A percentile compares a stretch with the other conserved stretches of the same genome.
Conservation (phyloP, 2,329 filamentous ascomycete genomes). For the Verticillium zaregamsianum region DNA sequence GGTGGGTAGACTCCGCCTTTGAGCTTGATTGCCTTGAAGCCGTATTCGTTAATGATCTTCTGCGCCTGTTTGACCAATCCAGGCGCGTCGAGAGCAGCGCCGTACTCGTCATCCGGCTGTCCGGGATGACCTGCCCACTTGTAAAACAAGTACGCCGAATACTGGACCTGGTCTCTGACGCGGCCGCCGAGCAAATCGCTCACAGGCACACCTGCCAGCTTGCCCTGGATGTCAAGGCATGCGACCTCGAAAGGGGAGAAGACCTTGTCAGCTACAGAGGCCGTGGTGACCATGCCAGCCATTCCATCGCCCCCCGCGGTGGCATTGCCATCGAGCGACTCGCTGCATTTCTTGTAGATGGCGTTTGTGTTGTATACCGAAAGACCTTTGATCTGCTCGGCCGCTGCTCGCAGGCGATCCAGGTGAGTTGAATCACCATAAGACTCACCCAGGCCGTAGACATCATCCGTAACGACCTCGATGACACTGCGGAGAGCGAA, state of each 20-base stretch:
- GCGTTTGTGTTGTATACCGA: slow-evolving; percentile 65
- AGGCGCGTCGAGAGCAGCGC: slow-evolving; percentile 27
- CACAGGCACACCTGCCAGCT: slow-evolving; percentile 32
- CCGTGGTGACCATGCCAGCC: slow-evolving; percentile 39
- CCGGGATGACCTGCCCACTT: slow-evolving; percentile 37
- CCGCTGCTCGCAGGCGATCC: slow-evolving; percentile 25
- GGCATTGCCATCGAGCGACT: slow-evolving; percentile 49
- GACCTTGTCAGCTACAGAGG: slow-evolving; percentile 34
- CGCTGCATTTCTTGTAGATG: slow-evolving; percentile 76
- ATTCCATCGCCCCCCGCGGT: slow-evolving; percentile 60
- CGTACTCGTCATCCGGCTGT: slow-evolving; percentile 33
- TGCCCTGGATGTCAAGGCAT: slow-evolving; percentile 36
- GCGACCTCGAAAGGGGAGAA: slow-evolving; percentile 39
- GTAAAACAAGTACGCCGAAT: slow-evolving; percentile 39
- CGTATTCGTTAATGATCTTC: slow-evolving; percentile 35
- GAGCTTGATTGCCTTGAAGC: slow-evolving; percentile 37
- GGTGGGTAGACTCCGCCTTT: slow-evolving; percentile 38
- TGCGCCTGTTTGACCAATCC: slow-evolving; percentile 29
- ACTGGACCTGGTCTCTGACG: slow-evolving; percentile 33
- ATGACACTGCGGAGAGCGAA: slow-evolving; percentile 37
- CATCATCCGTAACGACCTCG: slow-evolving; percentile 28
- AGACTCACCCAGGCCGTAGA: slow-evolving; percentile 34
- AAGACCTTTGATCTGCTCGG: slow-evolving; percentile 22
- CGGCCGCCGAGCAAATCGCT: slow-evolving; percentile 33
- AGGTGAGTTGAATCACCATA: slow-evolving; percentile 35